Evolutionary conservation across 257 asterid genomes (phyloP).

Genomic region (Primulina tabacum): DNA sequence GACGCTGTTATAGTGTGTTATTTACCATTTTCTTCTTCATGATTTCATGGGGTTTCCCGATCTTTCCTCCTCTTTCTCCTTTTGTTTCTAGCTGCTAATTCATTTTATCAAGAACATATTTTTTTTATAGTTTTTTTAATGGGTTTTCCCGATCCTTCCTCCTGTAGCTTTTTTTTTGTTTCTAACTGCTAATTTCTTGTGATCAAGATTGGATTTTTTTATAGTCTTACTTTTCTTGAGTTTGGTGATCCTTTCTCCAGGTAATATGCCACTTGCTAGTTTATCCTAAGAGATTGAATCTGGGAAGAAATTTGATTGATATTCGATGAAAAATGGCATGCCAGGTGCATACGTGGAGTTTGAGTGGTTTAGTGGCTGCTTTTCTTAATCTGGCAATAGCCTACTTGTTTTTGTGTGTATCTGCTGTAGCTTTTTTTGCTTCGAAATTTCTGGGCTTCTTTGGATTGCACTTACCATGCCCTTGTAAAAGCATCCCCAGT

Average conservation of each 20-base stretch:
- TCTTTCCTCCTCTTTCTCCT: no score
- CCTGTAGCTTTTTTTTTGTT: conserved; percentile 1
- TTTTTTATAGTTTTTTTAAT: not conserved
- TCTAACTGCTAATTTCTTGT: conserved; percentile 6
- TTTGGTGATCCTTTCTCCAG: not conserved
- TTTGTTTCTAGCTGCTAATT: conserved; percentile 7
- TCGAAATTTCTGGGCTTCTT: conserved; percentile 63
- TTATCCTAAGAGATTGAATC: conserved; percentile 25
- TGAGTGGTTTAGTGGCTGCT: conserved; percentile 68
- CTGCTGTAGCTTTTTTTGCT: conserved; percentile 57
- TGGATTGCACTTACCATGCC: conserved; percentile 73
- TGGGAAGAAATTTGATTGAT: conserved; percentile 20
- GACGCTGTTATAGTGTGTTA: not conserved
- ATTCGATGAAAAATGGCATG: conserved; percentile 48
- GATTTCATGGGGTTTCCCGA: conserved; percentile 11
- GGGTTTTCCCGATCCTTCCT: conserved; percentile 26
- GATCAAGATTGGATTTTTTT: conserved; percentile 16
- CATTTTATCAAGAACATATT: not conserved
- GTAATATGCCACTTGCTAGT: conserved; percentile 1
- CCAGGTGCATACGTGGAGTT: conserved; percentile 60
- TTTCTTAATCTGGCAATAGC: conserved; percentile 83
- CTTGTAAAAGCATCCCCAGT: conserved; percentile 47
- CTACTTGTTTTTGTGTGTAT: conserved; percentile 65
- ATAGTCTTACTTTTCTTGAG: not conserved
- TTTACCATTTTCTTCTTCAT: not conserved